These are phyloP conservation scores for Phascolomyces articulosus DNA, from an alignment of 371 early-diverging fungal species.

Conservation along the genomic window DNA sequence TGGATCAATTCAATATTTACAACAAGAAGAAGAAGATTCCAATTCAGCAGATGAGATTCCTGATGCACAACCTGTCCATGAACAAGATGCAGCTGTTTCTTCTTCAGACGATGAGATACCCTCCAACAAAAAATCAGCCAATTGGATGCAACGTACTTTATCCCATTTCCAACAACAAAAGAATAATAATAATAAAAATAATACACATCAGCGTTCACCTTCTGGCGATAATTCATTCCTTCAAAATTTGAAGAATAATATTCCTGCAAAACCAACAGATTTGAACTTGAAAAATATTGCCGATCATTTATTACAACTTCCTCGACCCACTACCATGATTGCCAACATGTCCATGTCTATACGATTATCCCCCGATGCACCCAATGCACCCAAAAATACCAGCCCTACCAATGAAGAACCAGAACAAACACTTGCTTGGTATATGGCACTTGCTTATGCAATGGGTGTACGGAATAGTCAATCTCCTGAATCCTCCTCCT, in stretches of 20 bases:
- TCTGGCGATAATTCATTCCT: slow-evolving; percentile 28
- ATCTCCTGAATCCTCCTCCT: background rate
- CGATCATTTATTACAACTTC: slow-evolving; percentile 44
- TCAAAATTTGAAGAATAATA: slow-evolving; percentile 48
- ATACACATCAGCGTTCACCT: slow-evolving; percentile 13
- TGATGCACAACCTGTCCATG: slow-evolving; percentile 22
- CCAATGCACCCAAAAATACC: slow-evolving; percentile 2
- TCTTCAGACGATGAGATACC: slow-evolving; percentile 25
- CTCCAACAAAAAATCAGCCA: slow-evolving; percentile 20
- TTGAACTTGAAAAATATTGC: slow-evolving; percentile 38
- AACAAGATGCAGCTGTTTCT: slow-evolving; percentile 4
- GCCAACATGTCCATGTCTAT: slow-evolving; percentile 37
- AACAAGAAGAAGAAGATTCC: slow-evolving; percentile 15
- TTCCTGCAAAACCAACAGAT: slow-evolving; percentile 39
- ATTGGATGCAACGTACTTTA: slow-evolving; percentile 49
- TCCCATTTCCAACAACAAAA: slow-evolving; percentile 43
- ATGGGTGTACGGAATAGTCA: slow-evolving; percentile 40
- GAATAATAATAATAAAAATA: too few species aligned
- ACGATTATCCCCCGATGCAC: slow-evolving; percentile 19
- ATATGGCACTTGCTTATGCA: slow-evolving; percentile 52
- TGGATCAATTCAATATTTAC: slow-evolving; percentile 33
- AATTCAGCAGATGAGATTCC: slow-evolving; percentile 23
- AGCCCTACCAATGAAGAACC: slow-evolving; percentile 23
- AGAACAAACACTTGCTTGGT: slow-evolving; percentile 50
- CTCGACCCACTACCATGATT: slow-evolving; percentile 40